Base-by-base conservation (phyloP, 176 grass and related monocot species). In the Pharus latifolius region DNA sequence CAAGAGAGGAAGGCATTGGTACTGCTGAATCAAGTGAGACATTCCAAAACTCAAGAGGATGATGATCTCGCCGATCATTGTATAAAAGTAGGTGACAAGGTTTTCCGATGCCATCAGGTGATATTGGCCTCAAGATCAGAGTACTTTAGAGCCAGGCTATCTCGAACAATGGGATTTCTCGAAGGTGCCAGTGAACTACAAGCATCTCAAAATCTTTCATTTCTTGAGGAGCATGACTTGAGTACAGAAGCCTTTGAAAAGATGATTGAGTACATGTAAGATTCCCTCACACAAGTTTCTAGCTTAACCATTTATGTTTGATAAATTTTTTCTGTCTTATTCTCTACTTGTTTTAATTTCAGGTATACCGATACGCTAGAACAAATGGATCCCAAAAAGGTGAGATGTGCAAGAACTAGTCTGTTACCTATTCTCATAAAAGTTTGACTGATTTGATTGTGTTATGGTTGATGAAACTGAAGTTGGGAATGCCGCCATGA, bases 261-360 rank as follows among this genome's bases (percentile, higher is more conserved):
- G 50, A 90, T 93, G 84, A 81, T 98, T 50, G 94, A 98, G 68
- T 98, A 98, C 78, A 98, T 98, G 89, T 98, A 90, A 87, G 87
- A 58, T 78, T 22, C 11, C 0, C 54, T 76, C 42, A 3, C 45
- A 28, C 24, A n/a, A n/a, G 34, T 45, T 72, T 25, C 14, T 79
- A 70, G 24, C 33, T 46, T 63, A 20, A 73, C 16, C 13, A 54
- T 35, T 64, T 72, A 48, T 51, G 28, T 62, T 82, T 60, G 60
- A 25, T 7, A 60, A 24, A 34, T 77, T 12, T 14, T 66, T 18
- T 46, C 20, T 71, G 14, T 9, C 64, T 24, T 37, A 60, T 60
- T 46, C 10, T n/a, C 23, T 43, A n/a, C 14, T 48, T 68, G 5
- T 33, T 2, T 62, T 55, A 33, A 50, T 62, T 69, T 78, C 77